phyloP scores from a whole-genome alignment of 306 rosid genomes.

The Pyrus betulifolia region DNA sequence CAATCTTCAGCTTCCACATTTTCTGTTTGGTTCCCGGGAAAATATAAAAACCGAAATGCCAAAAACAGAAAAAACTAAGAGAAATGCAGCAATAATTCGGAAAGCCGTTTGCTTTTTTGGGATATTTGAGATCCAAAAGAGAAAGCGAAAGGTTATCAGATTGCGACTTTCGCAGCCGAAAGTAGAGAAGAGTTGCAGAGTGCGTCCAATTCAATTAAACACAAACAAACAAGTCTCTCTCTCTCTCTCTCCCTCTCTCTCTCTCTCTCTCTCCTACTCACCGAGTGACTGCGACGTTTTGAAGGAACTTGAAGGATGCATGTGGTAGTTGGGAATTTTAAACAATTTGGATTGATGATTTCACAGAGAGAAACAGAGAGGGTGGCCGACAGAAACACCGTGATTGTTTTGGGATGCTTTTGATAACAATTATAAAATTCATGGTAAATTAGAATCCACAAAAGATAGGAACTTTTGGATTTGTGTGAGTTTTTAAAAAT shows the following conservation, averaged over 20 bases:
- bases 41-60: background rate
- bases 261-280: background rate
- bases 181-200: background rate
- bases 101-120: background rate
- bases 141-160: background rate
- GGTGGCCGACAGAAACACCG: background rate
- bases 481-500: background rate
- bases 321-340: background rate
- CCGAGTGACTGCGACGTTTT: background rate
- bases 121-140: background rate
- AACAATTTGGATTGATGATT: background rate
- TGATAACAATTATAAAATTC: too few relatives aligned
- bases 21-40: background rate
- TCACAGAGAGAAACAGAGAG: background rate
- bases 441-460: background rate
- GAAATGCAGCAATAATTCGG: background rate
- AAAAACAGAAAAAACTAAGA: background rate
- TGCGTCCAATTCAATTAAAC: background rate
- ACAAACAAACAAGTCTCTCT: background rate
- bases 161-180: background rate
- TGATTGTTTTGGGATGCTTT: background rate
- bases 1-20: conserved; percentile 90
- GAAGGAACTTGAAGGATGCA: background rate
- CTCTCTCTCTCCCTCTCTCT: background rate
- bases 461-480: background rate